phyloP scores from a whole-genome alignment of 192 early-diverging fungal species.

The Cladochytrium replicatum region DNA sequence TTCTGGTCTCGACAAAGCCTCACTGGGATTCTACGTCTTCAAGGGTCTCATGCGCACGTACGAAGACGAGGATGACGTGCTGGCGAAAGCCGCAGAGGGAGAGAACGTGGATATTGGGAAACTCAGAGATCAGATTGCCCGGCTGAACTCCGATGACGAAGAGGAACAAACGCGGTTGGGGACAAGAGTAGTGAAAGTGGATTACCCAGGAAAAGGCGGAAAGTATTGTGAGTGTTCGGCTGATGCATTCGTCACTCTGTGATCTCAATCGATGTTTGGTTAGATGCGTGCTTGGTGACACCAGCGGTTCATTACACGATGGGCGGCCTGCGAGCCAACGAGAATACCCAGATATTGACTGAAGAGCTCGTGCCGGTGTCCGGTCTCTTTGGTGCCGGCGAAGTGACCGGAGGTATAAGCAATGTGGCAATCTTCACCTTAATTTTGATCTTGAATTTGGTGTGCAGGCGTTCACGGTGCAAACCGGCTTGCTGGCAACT shows the following conservation, averaged over 20 bases:
- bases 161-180: no score
- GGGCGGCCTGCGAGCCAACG: slow-evolving; percentile 42
- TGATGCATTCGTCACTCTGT: no score
- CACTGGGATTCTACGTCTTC: no score
- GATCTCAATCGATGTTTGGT: no score
- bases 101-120: slow-evolving; percentile 58
- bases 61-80: slow-evolving; percentile 45
- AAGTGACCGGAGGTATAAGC: slow-evolving; percentile 29
- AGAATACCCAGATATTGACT: slow-evolving; percentile 3
- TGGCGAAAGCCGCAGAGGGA: slow-evolving; percentile 53
- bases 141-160: slow-evolving; percentile 55
- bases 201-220: no score
- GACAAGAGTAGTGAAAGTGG: no score
- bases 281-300: slow-evolving; percentile 37
- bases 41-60: slow-evolving; percentile 50
- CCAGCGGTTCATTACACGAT: slow-evolving; percentile 84
- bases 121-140: slow-evolving; percentile 33
- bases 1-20: no score
- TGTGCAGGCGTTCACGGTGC: slow-evolving; percentile 38
- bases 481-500: slow-evolving; percentile 34
- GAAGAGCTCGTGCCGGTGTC: slow-evolving; percentile 2
- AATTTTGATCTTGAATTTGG: no score
- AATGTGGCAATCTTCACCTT: no score
- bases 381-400: slow-evolving; percentile 29
- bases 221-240: no score